phyloP scores from a whole-genome alignment of 768 basidiomycete species.

The Cystobasidium onofrii region DNA sequence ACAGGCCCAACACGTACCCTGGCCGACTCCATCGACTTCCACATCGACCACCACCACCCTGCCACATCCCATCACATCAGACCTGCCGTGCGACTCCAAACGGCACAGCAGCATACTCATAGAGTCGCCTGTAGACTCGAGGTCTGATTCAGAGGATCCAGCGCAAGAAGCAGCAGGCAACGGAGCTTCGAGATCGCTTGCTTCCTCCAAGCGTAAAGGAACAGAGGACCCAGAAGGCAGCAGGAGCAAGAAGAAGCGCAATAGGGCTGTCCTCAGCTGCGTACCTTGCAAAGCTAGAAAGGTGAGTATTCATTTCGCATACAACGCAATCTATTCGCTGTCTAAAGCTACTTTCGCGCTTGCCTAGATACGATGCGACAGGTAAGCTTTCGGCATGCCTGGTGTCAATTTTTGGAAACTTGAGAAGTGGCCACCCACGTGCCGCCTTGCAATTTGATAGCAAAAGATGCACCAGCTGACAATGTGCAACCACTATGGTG shows the following conservation, averaged over 20 bases:
- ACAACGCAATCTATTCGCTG: too few species aligned
- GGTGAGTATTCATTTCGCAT: background rate
- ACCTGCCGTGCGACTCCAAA: background rate
- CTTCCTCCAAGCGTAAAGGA: background rate
- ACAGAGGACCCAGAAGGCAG: background rate
- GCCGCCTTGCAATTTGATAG: too few species aligned
- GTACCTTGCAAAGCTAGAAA: constrained; percentile 9
- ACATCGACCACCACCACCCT: background rate
- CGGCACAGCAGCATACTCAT: background rate
- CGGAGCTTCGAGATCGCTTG: background rate
- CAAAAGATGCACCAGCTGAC: too few species aligned
- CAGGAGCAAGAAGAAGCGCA: constrained; percentile 6
- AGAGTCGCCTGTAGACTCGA: background rate
- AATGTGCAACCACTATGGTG: background rate
- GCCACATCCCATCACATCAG: background rate
- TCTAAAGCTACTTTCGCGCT: too few species aligned
- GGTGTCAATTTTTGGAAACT: background rate
- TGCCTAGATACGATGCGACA: background rate
- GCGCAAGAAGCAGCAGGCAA: background rate
- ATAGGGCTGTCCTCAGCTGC: constrained; percentile 16
- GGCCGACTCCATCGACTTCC: background rate
- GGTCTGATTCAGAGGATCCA: background rate
- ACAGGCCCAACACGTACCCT: background rate
- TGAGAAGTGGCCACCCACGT: background rate
- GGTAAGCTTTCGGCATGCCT: constrained; percentile 3